These are phyloP conservation scores for Conoideocrella luteorostrata DNA, from an alignment of 2,329 filamentous ascomycete genomes.

Conservation along the genomic window DNA sequence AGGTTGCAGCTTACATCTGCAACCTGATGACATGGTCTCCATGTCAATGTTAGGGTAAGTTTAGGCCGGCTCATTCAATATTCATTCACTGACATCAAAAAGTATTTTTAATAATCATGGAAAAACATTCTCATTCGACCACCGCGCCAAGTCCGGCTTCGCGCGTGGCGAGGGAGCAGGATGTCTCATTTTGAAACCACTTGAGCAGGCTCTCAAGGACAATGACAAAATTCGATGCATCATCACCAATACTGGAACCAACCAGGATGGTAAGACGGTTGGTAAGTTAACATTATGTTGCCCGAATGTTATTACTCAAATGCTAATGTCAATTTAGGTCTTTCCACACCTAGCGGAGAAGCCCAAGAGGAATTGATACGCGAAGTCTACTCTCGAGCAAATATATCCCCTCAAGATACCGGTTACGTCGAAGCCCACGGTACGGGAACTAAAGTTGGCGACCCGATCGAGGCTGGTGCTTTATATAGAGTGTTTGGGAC, in stretches of 20 bases:
- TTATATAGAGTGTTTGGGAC: conserved; percentile 37
- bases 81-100: no score
- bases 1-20: conserved; percentile 40
- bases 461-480: conserved; percentile 47
- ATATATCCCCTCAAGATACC: conserved; percentile 22
- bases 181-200: conserved; percentile 49
- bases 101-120: conserved; percentile 42
- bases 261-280: conserved; percentile 47
- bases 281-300: no score
- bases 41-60: conserved; percentile 24
- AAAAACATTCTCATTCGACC: conserved; percentile 37
- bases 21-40: conserved; percentile 31
- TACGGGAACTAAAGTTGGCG: conserved; percentile 49
- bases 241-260: conserved; percentile 43
- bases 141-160: conserved; percentile 39
- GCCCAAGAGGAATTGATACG: conserved; percentile 39
- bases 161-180: conserved; percentile 54
- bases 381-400: conserved; percentile 25
- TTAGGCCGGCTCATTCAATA: not conserved
- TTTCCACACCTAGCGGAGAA: conserved; percentile 47
- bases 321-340: no score
- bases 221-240: conserved; percentile 48
- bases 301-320: no score
- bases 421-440: conserved; percentile 46
- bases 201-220: conserved; percentile 47